phyloP scores from a whole-genome alignment of 441 rosid species.

The Erysimum cheiri region DNA sequence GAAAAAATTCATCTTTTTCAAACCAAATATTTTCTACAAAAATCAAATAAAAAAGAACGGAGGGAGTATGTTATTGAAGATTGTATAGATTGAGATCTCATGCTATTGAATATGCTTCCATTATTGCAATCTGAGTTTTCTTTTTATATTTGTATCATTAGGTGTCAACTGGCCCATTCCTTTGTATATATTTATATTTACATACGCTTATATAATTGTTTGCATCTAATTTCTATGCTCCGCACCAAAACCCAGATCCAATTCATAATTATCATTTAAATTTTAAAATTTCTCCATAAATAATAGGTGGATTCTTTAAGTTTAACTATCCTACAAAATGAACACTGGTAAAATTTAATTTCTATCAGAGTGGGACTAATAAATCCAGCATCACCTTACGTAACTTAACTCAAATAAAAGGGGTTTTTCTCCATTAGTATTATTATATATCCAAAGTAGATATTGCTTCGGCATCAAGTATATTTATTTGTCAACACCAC shows the following conservation, averaged over 20 bases:
- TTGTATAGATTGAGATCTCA: conserved; percentile 39
- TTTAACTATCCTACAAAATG: conserved; percentile 23
- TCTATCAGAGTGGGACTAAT: conserved; percentile 2
- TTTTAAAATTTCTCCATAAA: background rate
- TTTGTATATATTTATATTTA: background rate
- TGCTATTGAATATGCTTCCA: conserved; percentile 35
- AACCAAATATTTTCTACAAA: too few species aligned
- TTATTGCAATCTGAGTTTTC: conserved; percentile 43
- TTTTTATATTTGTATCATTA: conserved; percentile 34
- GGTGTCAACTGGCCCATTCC: conserved; percentile 42
- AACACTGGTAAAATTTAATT: too few species aligned
- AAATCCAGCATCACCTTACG: conserved; percentile 4
- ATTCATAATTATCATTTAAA: background rate
- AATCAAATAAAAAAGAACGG: too few species aligned
- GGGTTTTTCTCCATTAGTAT: background rate
- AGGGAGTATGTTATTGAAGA: conserved; percentile 14
- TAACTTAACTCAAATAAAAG: background rate
- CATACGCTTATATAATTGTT: background rate
- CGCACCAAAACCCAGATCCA: conserved; percentile 29
- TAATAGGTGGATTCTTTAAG: background rate
- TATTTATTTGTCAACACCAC: conserved; percentile 38
- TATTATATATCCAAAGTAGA: conserved; percentile 43
- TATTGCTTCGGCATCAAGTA: conserved; percentile 42
- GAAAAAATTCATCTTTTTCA: too few species aligned
- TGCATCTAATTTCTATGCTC: conserved; percentile 15